Evolutionary conservation across 495 filamentous ascomycete genomes (phyloP).

Genomic region (Saxophila tyrrhenica): DNA sequence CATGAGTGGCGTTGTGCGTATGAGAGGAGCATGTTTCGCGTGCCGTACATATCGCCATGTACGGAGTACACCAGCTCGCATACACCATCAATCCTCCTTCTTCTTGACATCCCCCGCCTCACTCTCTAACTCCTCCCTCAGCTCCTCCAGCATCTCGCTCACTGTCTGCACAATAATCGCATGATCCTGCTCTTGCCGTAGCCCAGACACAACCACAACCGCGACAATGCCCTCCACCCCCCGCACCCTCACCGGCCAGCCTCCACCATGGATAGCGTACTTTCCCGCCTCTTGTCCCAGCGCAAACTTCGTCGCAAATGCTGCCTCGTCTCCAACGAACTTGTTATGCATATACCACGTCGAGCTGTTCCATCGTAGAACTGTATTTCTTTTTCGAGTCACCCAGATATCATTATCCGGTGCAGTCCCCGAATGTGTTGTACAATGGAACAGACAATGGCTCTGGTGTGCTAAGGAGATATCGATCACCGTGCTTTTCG

Average conservation of each 20-base stretch:
- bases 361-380: conserved; percentile 55
- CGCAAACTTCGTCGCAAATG: conserved; percentile 47
- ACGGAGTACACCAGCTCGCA: too few species aligned
- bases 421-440: conserved; percentile 43
- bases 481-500: conserved; percentile 50
- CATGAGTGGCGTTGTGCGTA: too few species aligned
- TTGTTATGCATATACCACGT: conserved; percentile 57
- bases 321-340: conserved; percentile 44
- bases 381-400: conserved; percentile 52
- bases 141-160: conserved; percentile 29
- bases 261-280: conserved; percentile 70
- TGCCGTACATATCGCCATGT: too few species aligned
- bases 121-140: conserved; percentile 9
- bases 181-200: conserved; percentile 71
- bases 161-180: conserved; percentile 58
- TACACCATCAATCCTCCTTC: conserved; percentile 20
- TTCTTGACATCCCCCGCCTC: conserved; percentile 13
- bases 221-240: conserved; percentile 63
- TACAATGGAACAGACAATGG: conserved; percentile 52
- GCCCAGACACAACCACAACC: conserved; percentile 61
- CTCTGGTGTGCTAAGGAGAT: conserved; percentile 48
- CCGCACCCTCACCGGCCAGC: conserved; percentile 45
- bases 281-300: conserved; percentile 42
- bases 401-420: conserved; percentile 39
- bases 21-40: too few species aligned